Conservation (phyloP, 2,329 filamentous ascomycete genomes). For the Phymatotrichopsis omnivora region DNA sequence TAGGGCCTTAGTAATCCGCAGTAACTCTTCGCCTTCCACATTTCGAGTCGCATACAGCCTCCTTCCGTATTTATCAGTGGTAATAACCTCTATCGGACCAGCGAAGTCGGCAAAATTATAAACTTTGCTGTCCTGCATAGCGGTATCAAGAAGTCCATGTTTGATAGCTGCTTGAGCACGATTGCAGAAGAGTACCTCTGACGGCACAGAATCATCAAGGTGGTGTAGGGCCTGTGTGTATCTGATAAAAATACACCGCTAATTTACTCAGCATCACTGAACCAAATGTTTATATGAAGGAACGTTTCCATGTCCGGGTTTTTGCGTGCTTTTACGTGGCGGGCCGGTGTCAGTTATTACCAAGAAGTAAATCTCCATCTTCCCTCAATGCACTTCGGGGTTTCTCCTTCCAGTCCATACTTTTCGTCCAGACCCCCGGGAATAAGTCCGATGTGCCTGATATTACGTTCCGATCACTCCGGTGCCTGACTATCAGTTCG, state of each 20-base stretch:
- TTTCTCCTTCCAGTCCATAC: not conserved
- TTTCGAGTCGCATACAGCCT: not conserved
- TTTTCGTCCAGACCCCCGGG: not conserved
- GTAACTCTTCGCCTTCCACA: not conserved
- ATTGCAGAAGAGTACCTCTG: not conserved
- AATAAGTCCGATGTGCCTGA: not conserved
- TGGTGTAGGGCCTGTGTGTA: conserved; percentile 2
- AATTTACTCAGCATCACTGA: too few species aligned
- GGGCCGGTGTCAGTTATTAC: not conserved
- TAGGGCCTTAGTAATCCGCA: not conserved
- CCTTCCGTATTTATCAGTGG: not conserved
- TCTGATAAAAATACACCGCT: too few species aligned
- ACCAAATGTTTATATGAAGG: too few species aligned
- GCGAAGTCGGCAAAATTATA: not conserved
- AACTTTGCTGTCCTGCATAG: not conserved
- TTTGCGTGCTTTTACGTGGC: not conserved
- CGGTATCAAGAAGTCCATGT: not conserved
- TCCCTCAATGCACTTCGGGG: not conserved
- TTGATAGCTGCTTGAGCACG: not conserved
- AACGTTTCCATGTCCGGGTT: not conserved
- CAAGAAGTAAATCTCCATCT: not conserved
- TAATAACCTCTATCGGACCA: not conserved
- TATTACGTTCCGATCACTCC: not conserved
- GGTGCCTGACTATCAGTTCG: conserved; percentile 2
- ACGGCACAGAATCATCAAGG: not conserved